Evolutionary conservation across 257 asterid species (phyloP).

Genomic region (Leonotis leonurus): DNA sequence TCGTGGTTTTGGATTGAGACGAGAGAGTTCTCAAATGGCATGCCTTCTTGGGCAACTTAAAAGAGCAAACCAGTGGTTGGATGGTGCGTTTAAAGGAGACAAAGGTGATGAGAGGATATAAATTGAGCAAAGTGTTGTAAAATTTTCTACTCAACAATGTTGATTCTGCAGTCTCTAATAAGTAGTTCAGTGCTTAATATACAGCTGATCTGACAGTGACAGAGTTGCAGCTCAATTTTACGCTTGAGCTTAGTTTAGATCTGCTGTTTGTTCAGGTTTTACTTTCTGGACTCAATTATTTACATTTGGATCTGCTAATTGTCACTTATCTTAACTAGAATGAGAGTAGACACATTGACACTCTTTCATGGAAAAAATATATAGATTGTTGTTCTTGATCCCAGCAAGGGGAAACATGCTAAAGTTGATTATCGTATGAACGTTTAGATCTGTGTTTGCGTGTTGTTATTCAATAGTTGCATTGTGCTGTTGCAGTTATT

Average conservation of each 20-base stretch:
- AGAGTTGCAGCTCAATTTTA: background rate
- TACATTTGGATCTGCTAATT: background rate
- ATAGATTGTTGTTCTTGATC: background rate
- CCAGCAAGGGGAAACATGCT: conserved; percentile 2
- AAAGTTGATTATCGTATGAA: background rate
- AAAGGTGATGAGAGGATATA: conserved; percentile 44
- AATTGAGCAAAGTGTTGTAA: conserved; percentile 53
- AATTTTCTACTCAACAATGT: conserved; percentile 61
- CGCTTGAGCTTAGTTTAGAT: conserved; percentile 11
- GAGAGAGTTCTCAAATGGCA: conserved; percentile 33
- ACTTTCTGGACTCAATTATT: conserved; percentile 1
- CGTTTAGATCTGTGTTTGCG: too few species aligned
- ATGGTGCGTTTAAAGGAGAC: conserved; percentile 37
- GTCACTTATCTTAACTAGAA: conserved; percentile 3
- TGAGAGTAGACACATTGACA: background rate
- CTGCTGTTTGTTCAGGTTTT: background rate
- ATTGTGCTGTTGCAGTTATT: background rate
- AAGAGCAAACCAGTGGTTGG: conserved; percentile 73
- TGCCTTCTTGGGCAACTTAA: conserved; percentile 72
- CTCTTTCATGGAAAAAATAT: background rate
- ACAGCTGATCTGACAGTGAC: background rate
- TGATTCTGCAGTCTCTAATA: conserved; percentile 42
- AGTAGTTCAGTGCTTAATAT: conserved; percentile 19
- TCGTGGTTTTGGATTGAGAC: conserved; percentile 35
- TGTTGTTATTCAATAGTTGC: too few species aligned